A percentile compares a stretch with the other conserved stretches of the same genome.
Conservation (phyloP, 1,284 basidiomycete genomes). For the Earliella scabrosa region DNA sequence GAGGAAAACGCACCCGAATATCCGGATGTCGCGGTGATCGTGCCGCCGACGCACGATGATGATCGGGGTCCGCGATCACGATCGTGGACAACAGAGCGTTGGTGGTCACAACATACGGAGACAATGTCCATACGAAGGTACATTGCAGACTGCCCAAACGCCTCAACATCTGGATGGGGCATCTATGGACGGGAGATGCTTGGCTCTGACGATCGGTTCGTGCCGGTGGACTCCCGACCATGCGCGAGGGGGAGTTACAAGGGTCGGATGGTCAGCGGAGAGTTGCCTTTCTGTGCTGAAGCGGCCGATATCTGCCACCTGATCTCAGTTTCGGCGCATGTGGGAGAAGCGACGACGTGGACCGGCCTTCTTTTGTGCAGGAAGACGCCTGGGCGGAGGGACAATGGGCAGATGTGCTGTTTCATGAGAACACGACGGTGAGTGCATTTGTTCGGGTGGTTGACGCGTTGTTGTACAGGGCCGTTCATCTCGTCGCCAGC, state of each 20-base stretch:
- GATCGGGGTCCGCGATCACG: no score
- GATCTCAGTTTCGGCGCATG: conserved; percentile 9
- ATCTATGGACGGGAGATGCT: no score
- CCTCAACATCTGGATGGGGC: no score
- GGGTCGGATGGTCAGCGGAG: neutral
- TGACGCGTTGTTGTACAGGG: neutral
- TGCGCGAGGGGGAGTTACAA: neutral
- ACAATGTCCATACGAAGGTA: no score
- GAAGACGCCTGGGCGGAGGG: conserved; percentile 8
- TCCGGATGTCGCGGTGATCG: conserved; percentile 4
- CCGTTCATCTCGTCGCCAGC: neutral
- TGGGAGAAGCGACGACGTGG: conserved; percentile 1
- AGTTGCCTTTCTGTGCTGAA: neutral
- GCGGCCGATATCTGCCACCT: conserved; percentile 2
- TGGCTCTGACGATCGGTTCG: no score
- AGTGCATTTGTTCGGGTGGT: neutral
- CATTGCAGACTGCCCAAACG: no score
- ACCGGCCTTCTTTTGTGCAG: conserved; percentile 11
- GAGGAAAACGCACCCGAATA: conserved; percentile 2
- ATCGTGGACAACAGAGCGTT: no score
- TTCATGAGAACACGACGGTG: conserved; percentile 11
- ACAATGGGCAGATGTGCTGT: conserved; percentile 11
- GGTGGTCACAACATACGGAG: no score
- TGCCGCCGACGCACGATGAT: neutral
- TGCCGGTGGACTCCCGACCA: no score